Evolutionary conservation across 1,284 basidiomycete genomes (phyloP).

Genomic region (Fomes fomentarius): DNA sequence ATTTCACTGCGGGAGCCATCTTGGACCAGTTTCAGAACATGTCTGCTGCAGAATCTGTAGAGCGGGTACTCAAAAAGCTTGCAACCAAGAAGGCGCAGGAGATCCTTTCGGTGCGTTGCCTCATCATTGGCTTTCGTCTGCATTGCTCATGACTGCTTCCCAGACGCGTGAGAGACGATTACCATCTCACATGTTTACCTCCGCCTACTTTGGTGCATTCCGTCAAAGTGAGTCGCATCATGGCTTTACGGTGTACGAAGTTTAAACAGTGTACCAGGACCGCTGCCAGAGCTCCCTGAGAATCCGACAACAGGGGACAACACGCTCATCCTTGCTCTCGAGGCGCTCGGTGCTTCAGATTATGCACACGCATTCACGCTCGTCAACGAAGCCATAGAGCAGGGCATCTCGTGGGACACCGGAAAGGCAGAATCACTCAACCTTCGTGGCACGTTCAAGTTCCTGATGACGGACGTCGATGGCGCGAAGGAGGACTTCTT

Average conservation of each 20-base stretch:
- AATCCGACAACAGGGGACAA: conserved; percentile 80
- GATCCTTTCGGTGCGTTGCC: conserved; percentile 58
- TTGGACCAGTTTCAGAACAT: conserved; percentile 93
- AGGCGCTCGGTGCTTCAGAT: conserved; percentile 88
- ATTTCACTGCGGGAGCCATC: conserved; percentile 96
- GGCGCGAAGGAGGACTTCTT: conserved; percentile 90
- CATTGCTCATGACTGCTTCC: conserved; percentile 5
- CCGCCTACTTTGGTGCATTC: conserved; percentile 98
- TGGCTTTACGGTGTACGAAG: conserved; percentile 2
- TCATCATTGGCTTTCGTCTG: neutral
- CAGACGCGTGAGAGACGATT: conserved; percentile 83
- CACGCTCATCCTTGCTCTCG: conserved; percentile 80
- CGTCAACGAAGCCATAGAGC: conserved; percentile 86
- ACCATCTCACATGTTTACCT: conserved; percentile 92
- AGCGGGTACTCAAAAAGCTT: conserved; percentile 90
- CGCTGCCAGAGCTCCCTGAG: conserved; percentile 78
- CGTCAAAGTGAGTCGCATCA: conserved; percentile 64
- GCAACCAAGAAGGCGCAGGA: conserved; percentile 74
- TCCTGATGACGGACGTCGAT: conserved; percentile 85
- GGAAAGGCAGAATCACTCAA: conserved; percentile 91
- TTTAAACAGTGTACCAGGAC: conserved; percentile 44
- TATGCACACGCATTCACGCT: conserved; percentile 84
- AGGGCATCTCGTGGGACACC: conserved; percentile 80
- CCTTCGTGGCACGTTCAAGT: conserved; percentile 96
- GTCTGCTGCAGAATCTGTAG: conserved; percentile 79